Evolutionary conservation across 2,329 filamentous ascomycete species (phyloP).

Genomic region (Botrytis porri): DNA sequence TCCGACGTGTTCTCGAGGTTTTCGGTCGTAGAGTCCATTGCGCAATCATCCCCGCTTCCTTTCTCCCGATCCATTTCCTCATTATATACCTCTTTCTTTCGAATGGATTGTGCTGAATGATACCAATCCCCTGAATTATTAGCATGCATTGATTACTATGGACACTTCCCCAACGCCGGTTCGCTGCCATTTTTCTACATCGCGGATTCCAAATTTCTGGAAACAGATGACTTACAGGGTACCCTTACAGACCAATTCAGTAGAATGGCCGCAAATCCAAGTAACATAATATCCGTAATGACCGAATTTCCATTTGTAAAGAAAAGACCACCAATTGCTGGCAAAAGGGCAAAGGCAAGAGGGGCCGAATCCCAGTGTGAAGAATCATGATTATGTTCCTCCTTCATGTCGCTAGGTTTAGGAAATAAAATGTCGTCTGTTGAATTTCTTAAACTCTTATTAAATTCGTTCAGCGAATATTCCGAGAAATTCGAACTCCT

Average conservation of each 20-base stretch:
- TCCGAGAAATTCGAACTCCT: conserved; percentile 79
- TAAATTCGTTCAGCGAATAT: conserved; percentile 66
- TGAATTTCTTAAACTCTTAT: conserved; percentile 60
- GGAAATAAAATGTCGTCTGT: conserved; percentile 67
- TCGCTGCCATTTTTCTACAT: neutral
- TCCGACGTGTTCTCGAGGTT: conserved; percentile 31
- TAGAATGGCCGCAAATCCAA: conserved; percentile 78
- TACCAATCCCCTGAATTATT: conserved; percentile 63
- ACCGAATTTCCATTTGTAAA: conserved; percentile 82
- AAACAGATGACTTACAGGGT: conserved; percentile 54
- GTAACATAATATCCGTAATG: conserved; percentile 78
- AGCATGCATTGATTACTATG: neutral
- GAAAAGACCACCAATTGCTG: conserved; percentile 78
- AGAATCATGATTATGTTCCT: conserved; percentile 48
- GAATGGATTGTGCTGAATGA: conserved; percentile 63
- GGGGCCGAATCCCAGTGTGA: conserved; percentile 79
- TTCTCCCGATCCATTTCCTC: conserved; percentile 40
- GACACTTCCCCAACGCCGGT: too few species aligned
- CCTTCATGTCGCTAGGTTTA: conserved; percentile 45
- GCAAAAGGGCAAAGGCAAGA: conserved; percentile 77
- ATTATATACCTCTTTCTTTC: conserved; percentile 49
- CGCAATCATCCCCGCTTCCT: conserved; percentile 46
- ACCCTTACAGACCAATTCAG: conserved; percentile 89
- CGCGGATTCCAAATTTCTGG: neutral
- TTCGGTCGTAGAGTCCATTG: conserved; percentile 31